Evolutionary conservation across 768 basidiomycete species (phyloP), one percentile per base, ranked within the genome.

Genomic region (Candolleomyces efflorescens): DNA sequence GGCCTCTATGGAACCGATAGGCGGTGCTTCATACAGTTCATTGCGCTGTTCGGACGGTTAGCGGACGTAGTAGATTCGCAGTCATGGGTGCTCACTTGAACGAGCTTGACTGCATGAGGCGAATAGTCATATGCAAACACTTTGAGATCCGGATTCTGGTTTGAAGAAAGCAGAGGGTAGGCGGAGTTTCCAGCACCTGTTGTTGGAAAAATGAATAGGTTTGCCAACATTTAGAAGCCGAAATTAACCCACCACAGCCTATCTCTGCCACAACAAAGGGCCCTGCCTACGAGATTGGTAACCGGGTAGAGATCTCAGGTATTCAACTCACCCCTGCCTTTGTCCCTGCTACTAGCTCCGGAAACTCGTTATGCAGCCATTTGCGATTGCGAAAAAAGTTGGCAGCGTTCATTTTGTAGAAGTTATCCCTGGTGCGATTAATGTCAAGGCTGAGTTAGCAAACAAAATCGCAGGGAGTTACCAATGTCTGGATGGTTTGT

Each of bases 291-390:
- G 41, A 37, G 55, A 55, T 18, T 32, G 56, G 56, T 47, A 13
- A 45, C 32, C 2, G 32, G 32, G 32, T 36, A 44, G 22, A 51
- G 15, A 38, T 38, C 36, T 45, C 32, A 11, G 54, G 54, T 7
- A 43, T 53, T 41, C 58, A 47, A 45, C 58, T 59, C 68, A 91
- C 91, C 61, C 88, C 82, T 2, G 83, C 74, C 61, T 85, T 77
- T 12, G 88, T 81, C 1, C 88, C 87, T 11, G 78, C 78, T 23
- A 89, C 75, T 20, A 98, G 80, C 65, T 98, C 94, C 0, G 90
- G 91, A 65, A 98, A 98, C 70, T 99, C 97, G n/a, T 92, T 84
- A 63, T 90, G 84, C 27, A 98, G 77, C 96, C 97, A 99, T 76
- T 93, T 91, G 57, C 97, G 80, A 71, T 98, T 87, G 41, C 91